phyloP scores from a whole-genome alignment of 768 basidiomycete species.

The Lepiota subincarnata region DNA sequence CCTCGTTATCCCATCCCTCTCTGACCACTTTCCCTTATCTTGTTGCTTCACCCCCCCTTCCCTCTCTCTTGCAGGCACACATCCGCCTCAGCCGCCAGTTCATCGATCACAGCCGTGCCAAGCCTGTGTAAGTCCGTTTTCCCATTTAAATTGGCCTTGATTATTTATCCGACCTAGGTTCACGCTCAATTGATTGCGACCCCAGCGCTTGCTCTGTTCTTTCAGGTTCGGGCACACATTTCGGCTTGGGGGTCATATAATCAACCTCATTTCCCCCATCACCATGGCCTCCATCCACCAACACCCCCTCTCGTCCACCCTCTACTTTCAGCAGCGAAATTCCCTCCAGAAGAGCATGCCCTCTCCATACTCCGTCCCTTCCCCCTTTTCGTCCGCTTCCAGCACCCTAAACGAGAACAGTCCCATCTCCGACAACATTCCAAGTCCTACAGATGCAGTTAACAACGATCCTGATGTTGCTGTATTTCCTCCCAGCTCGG shows the following conservation, averaged over 20 bases:
- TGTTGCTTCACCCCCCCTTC: not conserved
- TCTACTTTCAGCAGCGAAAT: conserved; percentile 11
- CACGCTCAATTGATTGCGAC: not conserved
- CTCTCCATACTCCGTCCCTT: conserved; percentile 31
- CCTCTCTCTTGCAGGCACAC: conserved; percentile 2
- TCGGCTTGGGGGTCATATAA: conserved; percentile 8
- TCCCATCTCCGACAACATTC: conserved; percentile 31
- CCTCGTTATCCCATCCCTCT: not conserved
- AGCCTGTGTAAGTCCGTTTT: not conserved
- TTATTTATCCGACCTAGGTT: conserved; percentile 9
- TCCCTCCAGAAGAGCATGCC: conserved; percentile 16
- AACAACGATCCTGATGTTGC: conserved; percentile 9
- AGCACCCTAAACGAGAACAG: conserved; percentile 24
- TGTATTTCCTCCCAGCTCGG: conserved; percentile 12
- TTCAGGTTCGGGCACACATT: not conserved
- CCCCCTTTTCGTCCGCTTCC: conserved; percentile 29
- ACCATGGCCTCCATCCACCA: conserved; percentile 13
- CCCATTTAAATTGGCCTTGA: conserved; percentile 1
- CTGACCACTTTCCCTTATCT: too few relatives aligned
- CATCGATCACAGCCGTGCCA: conserved; percentile 9
- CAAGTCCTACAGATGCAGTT: conserved; percentile 11
- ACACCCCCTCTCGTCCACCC: conserved; percentile 10
- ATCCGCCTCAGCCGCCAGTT: not conserved
- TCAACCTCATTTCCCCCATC: not conserved
- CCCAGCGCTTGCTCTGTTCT: not conserved